phyloP scores from a whole-genome alignment of 1,139 yeast genomes.

The Candida sp. region DNA sequence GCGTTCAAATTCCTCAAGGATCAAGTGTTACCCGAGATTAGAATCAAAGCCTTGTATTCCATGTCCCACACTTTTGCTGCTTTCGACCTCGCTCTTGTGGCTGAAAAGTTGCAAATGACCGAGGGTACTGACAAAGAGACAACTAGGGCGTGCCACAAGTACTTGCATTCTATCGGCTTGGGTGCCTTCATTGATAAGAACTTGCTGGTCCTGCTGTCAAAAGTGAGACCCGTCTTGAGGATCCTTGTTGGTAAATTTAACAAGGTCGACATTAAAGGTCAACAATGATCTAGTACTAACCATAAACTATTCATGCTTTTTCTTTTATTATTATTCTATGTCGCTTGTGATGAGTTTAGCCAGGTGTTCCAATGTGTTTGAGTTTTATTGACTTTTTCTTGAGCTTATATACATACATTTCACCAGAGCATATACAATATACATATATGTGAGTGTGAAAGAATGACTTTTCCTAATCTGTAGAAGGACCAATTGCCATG shows the following conservation, averaged over 20 bases:
- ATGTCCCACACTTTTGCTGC: conserved; percentile 67
- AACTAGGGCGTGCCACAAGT: neutral
- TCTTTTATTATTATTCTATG: neutral
- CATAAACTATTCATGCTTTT: neutral
- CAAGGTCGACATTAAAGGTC: conserved; percentile 92
- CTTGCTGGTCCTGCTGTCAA: neutral
- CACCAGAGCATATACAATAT: neutral
- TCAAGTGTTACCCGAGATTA: conserved; percentile 55
- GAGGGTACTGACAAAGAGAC: conserved; percentile 6
- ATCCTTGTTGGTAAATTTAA: neutral
- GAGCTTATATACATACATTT: too few species aligned
- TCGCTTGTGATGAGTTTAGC: neutral
- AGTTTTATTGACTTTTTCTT: too few species aligned
- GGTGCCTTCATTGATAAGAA: conserved; percentile 12
- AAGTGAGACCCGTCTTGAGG: neutral
- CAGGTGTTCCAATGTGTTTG: too few species aligned
- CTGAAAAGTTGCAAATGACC: conserved; percentile 50
- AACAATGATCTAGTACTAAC: conserved; percentile 43
- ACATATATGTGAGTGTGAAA: neutral
- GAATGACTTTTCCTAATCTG: conserved; percentile 29
- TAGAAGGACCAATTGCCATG: conserved; percentile 66
- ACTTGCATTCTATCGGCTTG: conserved; percentile 31
- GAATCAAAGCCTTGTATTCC: conserved; percentile 61
- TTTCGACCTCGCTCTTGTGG: conserved; percentile 49
- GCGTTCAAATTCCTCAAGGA: conserved; percentile 36